Evolutionary conservation across 108 stramenopile genomes (phyloP).

Genomic region (Conticribra weissflogii): DNA sequence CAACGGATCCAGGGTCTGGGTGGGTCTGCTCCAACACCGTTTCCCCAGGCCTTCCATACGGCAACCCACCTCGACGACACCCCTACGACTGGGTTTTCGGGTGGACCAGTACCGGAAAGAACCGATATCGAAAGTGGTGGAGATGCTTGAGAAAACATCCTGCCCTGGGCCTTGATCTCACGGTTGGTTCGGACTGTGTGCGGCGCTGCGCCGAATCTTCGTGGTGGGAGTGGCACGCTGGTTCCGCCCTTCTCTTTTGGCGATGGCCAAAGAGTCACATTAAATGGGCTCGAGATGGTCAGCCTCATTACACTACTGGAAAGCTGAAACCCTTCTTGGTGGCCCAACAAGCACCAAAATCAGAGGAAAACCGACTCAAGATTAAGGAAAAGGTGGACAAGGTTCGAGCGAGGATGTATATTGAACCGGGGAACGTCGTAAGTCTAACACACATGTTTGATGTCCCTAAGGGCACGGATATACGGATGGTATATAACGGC

Average conservation of each 20-base stretch:
- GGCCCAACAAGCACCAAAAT: background rate
- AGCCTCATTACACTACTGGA: constrained; percentile 11
- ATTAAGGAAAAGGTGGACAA: constrained; percentile 11
- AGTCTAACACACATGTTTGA: constrained; percentile 30
- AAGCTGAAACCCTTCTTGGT: background rate
- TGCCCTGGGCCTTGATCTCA: background rate
- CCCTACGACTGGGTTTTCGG: background rate
- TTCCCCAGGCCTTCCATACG: too few species aligned
- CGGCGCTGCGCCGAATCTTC: background rate
- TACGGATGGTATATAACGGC: constrained; percentile 53
- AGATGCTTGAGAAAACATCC: background rate
- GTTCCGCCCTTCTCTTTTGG: constrained; percentile 49
- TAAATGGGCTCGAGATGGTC: constrained; percentile 20
- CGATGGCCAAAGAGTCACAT: constrained; percentile 23
- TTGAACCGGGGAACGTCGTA: background rate
- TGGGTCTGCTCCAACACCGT: too few species aligned
- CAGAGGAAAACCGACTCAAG: background rate
- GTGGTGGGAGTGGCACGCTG: constrained; percentile 53
- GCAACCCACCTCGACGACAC: too few species aligned
- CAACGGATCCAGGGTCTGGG: too few species aligned
- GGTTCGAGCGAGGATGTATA: constrained; percentile 30
- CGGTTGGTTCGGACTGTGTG: constrained; percentile 21
- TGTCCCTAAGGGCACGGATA: constrained; percentile 51
- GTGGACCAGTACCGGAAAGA: background rate
- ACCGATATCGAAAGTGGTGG: background rate